These are phyloP conservation scores for Candida sanyaensis DNA, from an alignment of 1,139 yeast species.

Conservation along the genomic window DNA sequence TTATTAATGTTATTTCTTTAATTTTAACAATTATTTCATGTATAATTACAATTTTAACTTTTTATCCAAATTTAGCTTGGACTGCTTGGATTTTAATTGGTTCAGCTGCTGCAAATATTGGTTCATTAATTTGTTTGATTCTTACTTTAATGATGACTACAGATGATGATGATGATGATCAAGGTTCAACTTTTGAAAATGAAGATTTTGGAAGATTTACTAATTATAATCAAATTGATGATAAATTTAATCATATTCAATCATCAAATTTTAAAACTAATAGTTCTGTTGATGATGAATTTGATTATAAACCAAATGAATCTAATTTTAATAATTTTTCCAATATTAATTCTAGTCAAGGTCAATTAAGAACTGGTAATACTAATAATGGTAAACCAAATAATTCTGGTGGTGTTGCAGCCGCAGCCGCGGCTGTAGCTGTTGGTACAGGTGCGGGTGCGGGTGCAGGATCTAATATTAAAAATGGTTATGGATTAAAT, in stretches of 20 bases:
- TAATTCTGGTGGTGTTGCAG: neutral
- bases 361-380: neutral
- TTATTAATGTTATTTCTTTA: constrained; percentile 45
- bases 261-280: constrained; percentile 12
- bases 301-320: constrained; percentile 24
- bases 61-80: constrained; percentile 68
- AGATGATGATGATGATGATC: constrained; percentile 25
- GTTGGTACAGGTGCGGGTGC: constrained; percentile 5
- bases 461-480: constrained; percentile 1
- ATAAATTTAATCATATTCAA: constrained; percentile 14
- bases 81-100: constrained; percentile 70
- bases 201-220: constrained; percentile 9
- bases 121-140: constrained; percentile 31
- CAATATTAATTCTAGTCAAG: neutral
- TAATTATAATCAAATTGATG: constrained; percentile 13
- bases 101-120: constrained; percentile 56
- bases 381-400: neutral
- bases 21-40: constrained; percentile 54
- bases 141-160: constrained; percentile 20
- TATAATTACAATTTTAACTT: constrained; percentile 55
- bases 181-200: constrained; percentile 6
- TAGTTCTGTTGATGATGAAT: constrained; percentile 29
- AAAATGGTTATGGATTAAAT: neutral
- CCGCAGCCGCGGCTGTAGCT: neutral
- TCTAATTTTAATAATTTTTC: constrained; percentile 1